Conservation (phyloP, 306 rosid species). For the Medicago arabica region DNA sequence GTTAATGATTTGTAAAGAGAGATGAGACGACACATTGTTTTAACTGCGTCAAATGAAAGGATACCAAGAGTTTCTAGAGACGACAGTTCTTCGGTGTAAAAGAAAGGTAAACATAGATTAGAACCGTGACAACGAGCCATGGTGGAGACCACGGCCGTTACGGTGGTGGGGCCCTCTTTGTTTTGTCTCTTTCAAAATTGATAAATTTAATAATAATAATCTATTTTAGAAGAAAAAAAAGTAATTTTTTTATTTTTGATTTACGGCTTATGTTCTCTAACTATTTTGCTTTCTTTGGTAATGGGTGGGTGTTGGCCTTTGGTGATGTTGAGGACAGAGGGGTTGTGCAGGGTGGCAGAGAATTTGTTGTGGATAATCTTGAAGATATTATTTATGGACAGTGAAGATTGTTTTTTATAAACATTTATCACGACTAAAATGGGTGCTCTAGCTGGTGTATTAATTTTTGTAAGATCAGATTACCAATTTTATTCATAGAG, state of each 20-base stretch:
- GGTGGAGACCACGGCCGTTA: conserved; percentile 47
- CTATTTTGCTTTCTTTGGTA: conserved; percentile 16
- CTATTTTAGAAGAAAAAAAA: not conserved
- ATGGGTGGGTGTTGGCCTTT: conserved; percentile 1
- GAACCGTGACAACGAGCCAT: conserved; percentile 43
- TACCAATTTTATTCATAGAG: too few species aligned
- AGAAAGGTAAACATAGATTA: conserved; percentile 41
- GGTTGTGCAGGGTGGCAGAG: not conserved
- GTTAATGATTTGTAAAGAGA: conserved; percentile 65
- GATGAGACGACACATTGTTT: conserved; percentile 65
- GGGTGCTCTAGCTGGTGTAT: not conserved
- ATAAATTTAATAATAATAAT: not conserved
- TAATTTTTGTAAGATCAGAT: not conserved
- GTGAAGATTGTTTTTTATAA: not conserved
- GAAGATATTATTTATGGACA: not conserved
- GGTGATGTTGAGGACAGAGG: not conserved
- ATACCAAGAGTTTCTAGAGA: conserved; percentile 51
- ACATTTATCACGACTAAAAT: not conserved
- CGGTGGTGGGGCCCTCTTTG: not conserved
- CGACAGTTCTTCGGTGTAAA: conserved; percentile 35
- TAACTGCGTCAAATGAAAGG: conserved; percentile 69
- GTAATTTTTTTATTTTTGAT: not conserved
- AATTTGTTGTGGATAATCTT: not conserved
- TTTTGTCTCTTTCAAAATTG: not conserved
- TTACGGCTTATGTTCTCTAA: not conserved